A percentile compares a stretch with the other conserved stretches of the same genome.
Conservation (phyloP, 2,329 filamentous ascomycete genomes). For the Ascocoryne sarcoides region DNA sequence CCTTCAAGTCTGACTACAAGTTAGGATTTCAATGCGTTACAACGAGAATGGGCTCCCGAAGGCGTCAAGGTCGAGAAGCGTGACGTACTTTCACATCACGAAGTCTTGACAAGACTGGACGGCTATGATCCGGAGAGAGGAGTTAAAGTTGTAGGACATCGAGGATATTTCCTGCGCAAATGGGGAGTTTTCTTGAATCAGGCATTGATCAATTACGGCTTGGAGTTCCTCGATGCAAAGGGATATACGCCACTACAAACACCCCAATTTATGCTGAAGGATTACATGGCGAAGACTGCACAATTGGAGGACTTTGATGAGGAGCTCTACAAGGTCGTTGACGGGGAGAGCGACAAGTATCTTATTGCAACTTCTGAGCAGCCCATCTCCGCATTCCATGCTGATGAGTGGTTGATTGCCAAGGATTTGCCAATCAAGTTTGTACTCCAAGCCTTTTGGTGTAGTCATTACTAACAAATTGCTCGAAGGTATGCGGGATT, state of each 20-base stretch:
- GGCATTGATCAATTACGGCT: slow-evolving; percentile 88
- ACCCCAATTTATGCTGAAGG: slow-evolving; percentile 89
- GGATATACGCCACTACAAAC: slow-evolving; percentile 79
- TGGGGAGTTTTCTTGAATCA: slow-evolving; percentile 90
- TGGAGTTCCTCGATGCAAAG: slow-evolving; percentile 76
- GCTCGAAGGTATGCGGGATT: slow-evolving; percentile 63
- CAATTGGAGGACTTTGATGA: slow-evolving; percentile 97
- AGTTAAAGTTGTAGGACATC: slow-evolving; percentile 88
- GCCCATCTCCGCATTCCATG: slow-evolving; percentile 85
- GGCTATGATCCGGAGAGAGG: slow-evolving; percentile 91
- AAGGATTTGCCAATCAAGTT: slow-evolving; percentile 83
- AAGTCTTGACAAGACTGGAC: slow-evolving; percentile 78
- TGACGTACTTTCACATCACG: slow-evolving; percentile 81
- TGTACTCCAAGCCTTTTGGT: slow-evolving; percentile 1
- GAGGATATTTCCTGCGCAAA: slow-evolving; percentile 84
- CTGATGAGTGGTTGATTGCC: slow-evolving; percentile 83
- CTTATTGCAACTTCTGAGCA: slow-evolving; percentile 80
- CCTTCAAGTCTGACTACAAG: slow-evolving; percentile 2
- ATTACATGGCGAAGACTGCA: slow-evolving; percentile 96
- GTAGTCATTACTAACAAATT: slow-evolving; percentile 3
- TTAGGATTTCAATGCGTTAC: slow-evolving; percentile 69
- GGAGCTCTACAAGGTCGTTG: slow-evolving; percentile 93
- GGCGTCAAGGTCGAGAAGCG: slow-evolving; percentile 66
- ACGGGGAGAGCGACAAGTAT: slow-evolving; percentile 83
- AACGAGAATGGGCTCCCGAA: slow-evolving; percentile 74